Percentiles rank a stretch among this genome's conserved stretches.
Evolutionary conservation across 768 basidiomycete species (phyloP).

Genomic region (Hortiboletus campestris): DNA sequence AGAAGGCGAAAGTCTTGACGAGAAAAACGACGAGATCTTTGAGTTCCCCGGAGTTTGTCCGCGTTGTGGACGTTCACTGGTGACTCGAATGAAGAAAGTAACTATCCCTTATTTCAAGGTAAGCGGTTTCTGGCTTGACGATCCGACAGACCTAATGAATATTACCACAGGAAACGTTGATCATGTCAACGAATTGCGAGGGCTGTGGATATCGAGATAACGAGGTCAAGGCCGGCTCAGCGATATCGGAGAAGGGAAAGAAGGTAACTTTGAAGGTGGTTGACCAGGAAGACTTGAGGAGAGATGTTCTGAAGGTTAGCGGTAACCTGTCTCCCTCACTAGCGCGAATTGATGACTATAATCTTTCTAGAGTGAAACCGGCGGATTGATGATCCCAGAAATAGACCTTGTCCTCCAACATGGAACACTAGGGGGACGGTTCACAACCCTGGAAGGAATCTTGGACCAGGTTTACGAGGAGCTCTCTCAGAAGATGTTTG

Average conservation of each 20-base stretch:
- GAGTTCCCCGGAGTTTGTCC: conserved; percentile 87
- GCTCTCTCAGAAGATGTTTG: conserved; percentile 82
- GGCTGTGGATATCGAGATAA: conserved; percentile 95
- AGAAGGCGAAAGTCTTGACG: conserved; percentile 26
- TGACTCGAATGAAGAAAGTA: conserved; percentile 95
- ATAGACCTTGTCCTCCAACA: conserved; percentile 89
- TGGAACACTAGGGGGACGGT: conserved; percentile 94
- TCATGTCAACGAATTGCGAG: conserved; percentile 98
- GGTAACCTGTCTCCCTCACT: background rate
- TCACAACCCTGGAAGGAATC: conserved; percentile 96
- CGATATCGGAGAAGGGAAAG: conserved; percentile 86
- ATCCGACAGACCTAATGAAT: background rate
- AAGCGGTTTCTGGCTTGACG: background rate
- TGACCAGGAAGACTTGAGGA: conserved; percentile 86
- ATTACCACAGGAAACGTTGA: conserved; percentile 74
- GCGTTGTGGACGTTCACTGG: conserved; percentile 76
- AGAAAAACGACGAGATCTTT: conserved; percentile 80
- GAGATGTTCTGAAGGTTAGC: conserved; percentile 90
- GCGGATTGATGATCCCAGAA: conserved; percentile 87
- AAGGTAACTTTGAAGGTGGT: conserved; percentile 86
- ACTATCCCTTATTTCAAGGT: conserved; percentile 98
- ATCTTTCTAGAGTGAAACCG: conserved; percentile 79
- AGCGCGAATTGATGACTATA: background rate
- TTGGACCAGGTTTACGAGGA: conserved; percentile 94
- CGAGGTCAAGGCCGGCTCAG: conserved; percentile 92